Percentiles rank a stretch among this genome's conserved stretches.
Conservation (phyloP, 2,329 filamentous ascomycete genomes). For the Gnomoniopsis sp. region DNA sequence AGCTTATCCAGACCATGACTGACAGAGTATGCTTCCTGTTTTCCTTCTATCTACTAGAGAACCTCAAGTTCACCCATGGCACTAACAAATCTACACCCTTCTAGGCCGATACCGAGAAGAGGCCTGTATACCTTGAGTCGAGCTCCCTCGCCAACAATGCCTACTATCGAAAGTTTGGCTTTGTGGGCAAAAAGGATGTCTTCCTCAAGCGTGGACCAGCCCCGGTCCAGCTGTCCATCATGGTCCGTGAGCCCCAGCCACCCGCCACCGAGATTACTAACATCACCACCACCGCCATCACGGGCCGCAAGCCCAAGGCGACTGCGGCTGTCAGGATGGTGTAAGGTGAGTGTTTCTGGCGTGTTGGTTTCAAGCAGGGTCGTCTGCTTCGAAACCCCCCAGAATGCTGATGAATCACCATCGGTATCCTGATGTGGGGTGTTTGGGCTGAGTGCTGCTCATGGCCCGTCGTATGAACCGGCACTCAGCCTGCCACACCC, state of each 20-base stretch:
- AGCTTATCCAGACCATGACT: constrained; percentile 69
- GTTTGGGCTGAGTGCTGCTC: neutral
- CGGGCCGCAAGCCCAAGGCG: constrained; percentile 34
- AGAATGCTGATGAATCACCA: constrained; percentile 8
- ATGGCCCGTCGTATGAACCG: neutral
- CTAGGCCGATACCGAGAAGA: constrained; percentile 65
- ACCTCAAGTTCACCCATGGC: neutral
- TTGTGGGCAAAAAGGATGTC: constrained; percentile 62
- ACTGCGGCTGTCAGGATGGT: constrained; percentile 25
- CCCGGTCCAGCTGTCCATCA: constrained; percentile 69
- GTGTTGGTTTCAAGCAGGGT: neutral
- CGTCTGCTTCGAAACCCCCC: neutral
- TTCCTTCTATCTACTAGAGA: neutral
- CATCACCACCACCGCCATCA: constrained; percentile 25
- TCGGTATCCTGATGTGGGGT: constrained; percentile 11
- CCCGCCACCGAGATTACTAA: constrained; percentile 26
- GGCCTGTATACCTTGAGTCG: constrained; percentile 75
- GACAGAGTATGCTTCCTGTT: constrained; percentile 43
- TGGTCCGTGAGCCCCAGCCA: constrained; percentile 69
- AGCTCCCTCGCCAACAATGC: constrained; percentile 64
- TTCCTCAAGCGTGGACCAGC: constrained; percentile 54
- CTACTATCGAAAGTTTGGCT: constrained; percentile 76
- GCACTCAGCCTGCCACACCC: constrained; percentile 9
- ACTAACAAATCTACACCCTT: neutral
- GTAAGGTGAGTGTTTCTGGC: constrained; percentile 14